A percentile compares a stretch with the other conserved stretches of the same genome.
These are phyloP conservation scores for Wickerhamiella occidentalis DNA, from an alignment of 805 yeast species.

Conservation along the genomic window DNA sequence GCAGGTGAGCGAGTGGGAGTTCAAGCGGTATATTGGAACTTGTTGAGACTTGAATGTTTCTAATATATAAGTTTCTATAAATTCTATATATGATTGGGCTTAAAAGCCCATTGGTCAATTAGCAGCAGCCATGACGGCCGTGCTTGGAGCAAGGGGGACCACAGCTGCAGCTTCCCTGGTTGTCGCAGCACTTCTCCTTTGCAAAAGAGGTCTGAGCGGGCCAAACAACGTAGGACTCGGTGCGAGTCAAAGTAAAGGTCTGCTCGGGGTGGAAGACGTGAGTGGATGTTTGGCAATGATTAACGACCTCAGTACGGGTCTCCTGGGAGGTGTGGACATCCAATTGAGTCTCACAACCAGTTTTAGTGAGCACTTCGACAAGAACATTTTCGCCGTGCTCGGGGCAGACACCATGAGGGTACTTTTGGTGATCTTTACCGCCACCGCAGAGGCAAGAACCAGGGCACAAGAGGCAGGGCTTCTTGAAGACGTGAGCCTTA, in stretches of 20 bases:
- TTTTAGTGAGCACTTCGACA: constrained; percentile 4
- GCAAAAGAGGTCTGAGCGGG: constrained; percentile 10
- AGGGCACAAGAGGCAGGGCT: constrained; percentile 10
- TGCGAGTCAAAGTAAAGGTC: constrained; percentile 13
- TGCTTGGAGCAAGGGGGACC: constrained; percentile 9
- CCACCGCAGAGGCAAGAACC: constrained; percentile 7
- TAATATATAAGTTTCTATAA: neutral
- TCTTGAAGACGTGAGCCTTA: neutral
- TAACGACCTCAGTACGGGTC: constrained; percentile 8
- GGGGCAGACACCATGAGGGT: constrained; percentile 9
- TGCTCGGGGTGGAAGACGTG: constrained; percentile 12
- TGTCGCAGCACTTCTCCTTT: neutral
- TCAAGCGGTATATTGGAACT: constrained; percentile 25
- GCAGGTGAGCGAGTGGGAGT: constrained; percentile 29
- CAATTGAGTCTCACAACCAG: constrained; percentile 6
- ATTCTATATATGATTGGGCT: neutral
- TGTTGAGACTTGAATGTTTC: neutral
- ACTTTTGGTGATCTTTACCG: constrained; percentile 1
- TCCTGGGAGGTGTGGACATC: constrained; percentile 10
- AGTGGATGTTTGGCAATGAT: constrained; percentile 12
- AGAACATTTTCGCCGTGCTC: constrained; percentile 8
- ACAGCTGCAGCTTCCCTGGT: neutral
- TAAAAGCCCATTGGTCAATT: neutral
- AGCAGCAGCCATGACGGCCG: constrained; percentile 8
- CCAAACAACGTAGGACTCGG: constrained; percentile 13